These are phyloP conservation scores for Lactarius sanguifluus DNA, from an alignment of 768 basidiomycete species.

Conservation along the genomic window DNA sequence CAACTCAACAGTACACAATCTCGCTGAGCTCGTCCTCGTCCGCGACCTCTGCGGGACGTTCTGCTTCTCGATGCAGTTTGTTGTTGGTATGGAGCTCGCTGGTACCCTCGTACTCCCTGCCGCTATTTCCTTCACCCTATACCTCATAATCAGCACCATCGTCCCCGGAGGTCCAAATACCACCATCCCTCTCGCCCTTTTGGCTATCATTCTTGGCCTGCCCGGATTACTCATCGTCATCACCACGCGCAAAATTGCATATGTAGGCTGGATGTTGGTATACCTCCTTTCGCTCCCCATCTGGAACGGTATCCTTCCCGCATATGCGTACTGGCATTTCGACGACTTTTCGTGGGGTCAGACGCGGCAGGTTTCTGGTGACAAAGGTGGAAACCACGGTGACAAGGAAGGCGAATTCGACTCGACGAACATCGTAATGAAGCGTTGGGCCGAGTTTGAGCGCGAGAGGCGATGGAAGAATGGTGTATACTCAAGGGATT, in stretches of 20 bases:
- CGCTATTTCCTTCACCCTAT: slow-evolving; percentile 95
- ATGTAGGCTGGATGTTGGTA: slow-evolving; percentile 96
- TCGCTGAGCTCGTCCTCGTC: slow-evolving; percentile 92
- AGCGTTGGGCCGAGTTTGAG: slow-evolving; percentile 98
- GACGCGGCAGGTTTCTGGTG: slow-evolving; percentile 69
- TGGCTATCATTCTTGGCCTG: slow-evolving; percentile 93
- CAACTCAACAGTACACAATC: slow-evolving; percentile 97
- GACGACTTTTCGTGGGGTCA: slow-evolving; percentile 99
- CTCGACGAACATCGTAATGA: slow-evolving; percentile 96
- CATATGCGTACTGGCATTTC: slow-evolving; percentile 99
- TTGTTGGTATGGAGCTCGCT: slow-evolving; percentile 96
- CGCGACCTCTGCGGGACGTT: slow-evolving; percentile 99
- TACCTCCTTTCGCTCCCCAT: slow-evolving; percentile 92
- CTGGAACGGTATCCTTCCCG: slow-evolving; percentile 95
- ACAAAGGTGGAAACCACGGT: slow-evolving; percentile 62
- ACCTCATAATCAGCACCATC: slow-evolving; percentile 85
- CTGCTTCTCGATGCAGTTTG: slow-evolving; percentile 99
- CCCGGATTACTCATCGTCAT: slow-evolving; percentile 95
- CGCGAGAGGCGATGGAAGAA: slow-evolving; percentile 91
- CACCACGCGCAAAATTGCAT: slow-evolving; percentile 90
- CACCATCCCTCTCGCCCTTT: slow-evolving; percentile 87
- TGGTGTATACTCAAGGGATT: slow-evolving; percentile 81
- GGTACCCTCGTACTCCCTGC: slow-evolving; percentile 97
- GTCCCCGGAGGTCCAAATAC: slow-evolving; percentile 77
- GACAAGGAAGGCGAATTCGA: slow-evolving; percentile 99